Percentiles rank a stretch among this genome's conserved stretches.
Conservation (phyloP, 352 stramenopile species). For the Globisporangium nodosum region DNA sequence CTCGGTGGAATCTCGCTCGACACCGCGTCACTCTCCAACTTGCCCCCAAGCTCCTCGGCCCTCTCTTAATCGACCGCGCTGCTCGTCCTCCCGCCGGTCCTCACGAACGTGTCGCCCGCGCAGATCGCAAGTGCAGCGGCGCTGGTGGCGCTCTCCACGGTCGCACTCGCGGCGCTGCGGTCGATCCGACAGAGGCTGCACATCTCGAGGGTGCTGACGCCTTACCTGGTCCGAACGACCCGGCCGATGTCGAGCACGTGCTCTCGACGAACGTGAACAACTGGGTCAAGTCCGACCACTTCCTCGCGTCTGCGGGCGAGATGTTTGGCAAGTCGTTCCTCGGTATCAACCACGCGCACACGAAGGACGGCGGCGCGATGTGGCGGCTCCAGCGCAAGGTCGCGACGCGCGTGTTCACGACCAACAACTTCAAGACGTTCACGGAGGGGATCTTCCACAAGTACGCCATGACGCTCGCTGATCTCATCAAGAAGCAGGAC, state of each 20-base stretch:
- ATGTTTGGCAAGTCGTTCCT: slow-evolving; percentile 65
- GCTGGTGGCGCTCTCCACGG: neutral
- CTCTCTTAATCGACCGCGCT: neutral
- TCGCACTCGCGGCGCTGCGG: neutral
- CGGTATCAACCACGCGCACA: slow-evolving; percentile 49
- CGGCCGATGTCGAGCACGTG: slow-evolving; percentile 55
- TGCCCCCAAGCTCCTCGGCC: neutral
- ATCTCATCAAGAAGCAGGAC: slow-evolving; percentile 7
- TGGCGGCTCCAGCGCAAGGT: slow-evolving; percentile 77
- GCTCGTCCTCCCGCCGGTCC: neutral
- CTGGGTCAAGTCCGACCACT: slow-evolving; percentile 59
- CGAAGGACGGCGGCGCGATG: slow-evolving; percentile 38
- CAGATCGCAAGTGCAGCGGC: too few relatives aligned
- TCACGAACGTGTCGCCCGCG: neutral
- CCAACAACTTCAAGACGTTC: slow-evolving; percentile 45
- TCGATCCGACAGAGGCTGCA: slow-evolving; percentile 4
- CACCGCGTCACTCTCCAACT: neutral
- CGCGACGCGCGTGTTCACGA: slow-evolving; percentile 84
- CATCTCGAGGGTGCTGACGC: slow-evolving; percentile 2
- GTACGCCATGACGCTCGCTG: slow-evolving; percentile 25
- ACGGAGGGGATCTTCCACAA: slow-evolving; percentile 38
- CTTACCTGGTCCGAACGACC: slow-evolving; percentile 19
- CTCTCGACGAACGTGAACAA: slow-evolving; percentile 51
- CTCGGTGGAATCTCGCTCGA: too few relatives aligned
- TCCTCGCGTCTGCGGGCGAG: slow-evolving; percentile 53